Base-by-base conservation (phyloP, 345 rosid species). In the Lepidium sativum region DNA sequence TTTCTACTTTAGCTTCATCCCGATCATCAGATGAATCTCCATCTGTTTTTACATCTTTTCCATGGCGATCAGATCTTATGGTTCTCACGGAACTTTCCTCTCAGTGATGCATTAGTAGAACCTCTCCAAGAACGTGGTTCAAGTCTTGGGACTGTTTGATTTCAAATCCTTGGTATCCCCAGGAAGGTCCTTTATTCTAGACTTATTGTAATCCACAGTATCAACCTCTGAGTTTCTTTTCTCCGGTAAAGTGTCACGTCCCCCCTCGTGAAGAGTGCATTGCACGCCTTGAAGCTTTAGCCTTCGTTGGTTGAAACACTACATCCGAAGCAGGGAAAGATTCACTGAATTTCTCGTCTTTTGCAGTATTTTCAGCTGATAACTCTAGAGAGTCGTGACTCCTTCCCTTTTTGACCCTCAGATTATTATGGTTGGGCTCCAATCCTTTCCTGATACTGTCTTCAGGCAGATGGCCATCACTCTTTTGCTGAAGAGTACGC, bases 41-140 rank as follows among this genome's bases (percentile, higher is more conserved):
- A 7, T 27, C 58, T 50, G 55, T 62, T 33, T 47, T 68, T 34
- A 67, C 47, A 64, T 74, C 75, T 21, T 42, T 62, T 10, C 65
- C 58, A 35, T 13, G 60, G 15, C 67, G 71, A 63, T 77, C 44
- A 17, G 78, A 50, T 74, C 86, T 80, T 62, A 80, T 55, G 43
- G 88, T 86, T 74, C 96, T 78, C 17, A 89, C 96, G 0, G 92
- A n/a, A 89, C 62, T 79, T 89, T 49, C 87, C 98, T 68, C 83
- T 78, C 2, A 59, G 7, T 45, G 50, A 18, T 43, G 12, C 50
- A 67, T 80, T 88, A 49, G 29, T 70, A 21, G 56, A 43, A 18
- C 35, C 69, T 67, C 82, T 80, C 63, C 69, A 52, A 51, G 82
- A 76, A 71, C 48, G 68, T 69, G 75, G 70, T 21, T 62, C 72